Evolutionary conservation across 2,329 filamentous ascomycete genomes (phyloP).

Genomic region (Chrysoporthe cubensis): DNA sequence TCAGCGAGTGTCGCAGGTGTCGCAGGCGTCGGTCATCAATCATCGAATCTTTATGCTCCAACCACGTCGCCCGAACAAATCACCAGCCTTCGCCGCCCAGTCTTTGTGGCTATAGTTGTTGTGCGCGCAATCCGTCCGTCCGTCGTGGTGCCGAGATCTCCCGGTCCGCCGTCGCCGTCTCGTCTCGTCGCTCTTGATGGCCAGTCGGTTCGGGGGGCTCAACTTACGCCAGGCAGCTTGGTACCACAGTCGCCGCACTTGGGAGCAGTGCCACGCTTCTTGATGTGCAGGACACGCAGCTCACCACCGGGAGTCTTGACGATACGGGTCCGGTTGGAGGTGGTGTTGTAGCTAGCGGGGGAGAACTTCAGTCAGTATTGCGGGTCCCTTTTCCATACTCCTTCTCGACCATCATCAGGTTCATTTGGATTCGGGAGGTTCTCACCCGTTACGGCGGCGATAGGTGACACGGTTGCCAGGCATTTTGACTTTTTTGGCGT

Average conservation of each 20-base stretch:
- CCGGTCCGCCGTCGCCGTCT: conserved; percentile 9
- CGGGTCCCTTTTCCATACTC: conserved; percentile 5
- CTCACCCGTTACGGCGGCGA: conserved; percentile 81
- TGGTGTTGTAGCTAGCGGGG: conserved; percentile 88
- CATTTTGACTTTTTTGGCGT: conserved; percentile 55
- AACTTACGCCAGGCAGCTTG: conserved; percentile 97
- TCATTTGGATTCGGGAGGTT: conserved; percentile 37
- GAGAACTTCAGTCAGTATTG: conserved; percentile 31
- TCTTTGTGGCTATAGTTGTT: not conserved
- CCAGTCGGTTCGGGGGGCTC: conserved; percentile 29
- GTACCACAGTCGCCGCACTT: conserved; percentile 99
- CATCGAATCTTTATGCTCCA: not conserved
- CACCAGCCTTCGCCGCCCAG: not conserved
- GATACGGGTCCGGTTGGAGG: conserved; percentile 94
- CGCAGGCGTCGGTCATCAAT: not conserved
- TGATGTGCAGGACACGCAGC: conserved; percentile 96
- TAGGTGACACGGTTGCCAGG: conserved; percentile 65
- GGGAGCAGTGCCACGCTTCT: conserved; percentile 97
- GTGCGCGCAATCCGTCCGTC: not conserved
- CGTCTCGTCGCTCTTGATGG: conserved; percentile 12
- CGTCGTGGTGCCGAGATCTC: not conserved
- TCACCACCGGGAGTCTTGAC: conserved; percentile 96
- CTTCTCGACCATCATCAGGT: not conserved
- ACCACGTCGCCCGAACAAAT: not conserved
- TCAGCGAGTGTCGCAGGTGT: not conserved